Evolutionary conservation across 768 basidiomycete species (phyloP).

Genomic region (Lactarius sp.): DNA sequence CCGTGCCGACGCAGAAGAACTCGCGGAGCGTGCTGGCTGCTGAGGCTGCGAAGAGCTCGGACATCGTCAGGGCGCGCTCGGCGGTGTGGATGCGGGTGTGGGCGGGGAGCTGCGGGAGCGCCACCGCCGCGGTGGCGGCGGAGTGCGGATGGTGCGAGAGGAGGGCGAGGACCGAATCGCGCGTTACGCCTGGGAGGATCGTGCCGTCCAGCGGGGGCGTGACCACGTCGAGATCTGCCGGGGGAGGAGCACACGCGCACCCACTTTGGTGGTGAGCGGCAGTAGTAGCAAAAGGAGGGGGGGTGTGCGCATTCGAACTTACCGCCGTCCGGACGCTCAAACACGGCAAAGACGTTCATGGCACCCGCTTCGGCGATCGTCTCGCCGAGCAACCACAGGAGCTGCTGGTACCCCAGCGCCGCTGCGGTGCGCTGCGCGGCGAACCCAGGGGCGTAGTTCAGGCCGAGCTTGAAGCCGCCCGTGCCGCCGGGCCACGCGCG

Average conservation of each 20-base stretch:
- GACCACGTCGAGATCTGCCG: slow-evolving; percentile 66
- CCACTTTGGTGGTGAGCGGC: not conserved
- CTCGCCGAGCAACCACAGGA: slow-evolving; percentile 46
- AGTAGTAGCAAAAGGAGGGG: slow-evolving; percentile 21
- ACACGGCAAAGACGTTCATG: slow-evolving; percentile 49
- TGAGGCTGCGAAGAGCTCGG: slow-evolving; percentile 38
- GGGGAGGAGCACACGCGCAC: too few species aligned
- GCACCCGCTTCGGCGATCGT: slow-evolving; percentile 37
- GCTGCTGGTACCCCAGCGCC: slow-evolving; percentile 44
- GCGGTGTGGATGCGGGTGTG: slow-evolving; percentile 38
- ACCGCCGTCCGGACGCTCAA: slow-evolving; percentile 40
- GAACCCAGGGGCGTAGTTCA: slow-evolving; percentile 34
- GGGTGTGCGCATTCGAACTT: not conserved
- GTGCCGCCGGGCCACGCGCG: slow-evolving; percentile 51
- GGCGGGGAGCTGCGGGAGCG: slow-evolving; percentile 41
- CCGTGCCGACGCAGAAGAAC: slow-evolving; percentile 79
- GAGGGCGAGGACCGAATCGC: slow-evolving; percentile 80
- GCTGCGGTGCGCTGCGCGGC: slow-evolving; percentile 44
- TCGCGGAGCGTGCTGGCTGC: not conserved
- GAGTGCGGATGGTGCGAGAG: slow-evolving; percentile 53
- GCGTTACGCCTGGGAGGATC: slow-evolving; percentile 89
- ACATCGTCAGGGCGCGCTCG: slow-evolving; percentile 44
- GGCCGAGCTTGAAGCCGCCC: slow-evolving; percentile 45
- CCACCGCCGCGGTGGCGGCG: slow-evolving; percentile 32
- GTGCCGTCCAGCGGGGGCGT: slow-evolving; percentile 89